phyloP scores from a whole-genome alignment of 352 stramenopile species.

The Thraustochytrium striatum region DNA sequence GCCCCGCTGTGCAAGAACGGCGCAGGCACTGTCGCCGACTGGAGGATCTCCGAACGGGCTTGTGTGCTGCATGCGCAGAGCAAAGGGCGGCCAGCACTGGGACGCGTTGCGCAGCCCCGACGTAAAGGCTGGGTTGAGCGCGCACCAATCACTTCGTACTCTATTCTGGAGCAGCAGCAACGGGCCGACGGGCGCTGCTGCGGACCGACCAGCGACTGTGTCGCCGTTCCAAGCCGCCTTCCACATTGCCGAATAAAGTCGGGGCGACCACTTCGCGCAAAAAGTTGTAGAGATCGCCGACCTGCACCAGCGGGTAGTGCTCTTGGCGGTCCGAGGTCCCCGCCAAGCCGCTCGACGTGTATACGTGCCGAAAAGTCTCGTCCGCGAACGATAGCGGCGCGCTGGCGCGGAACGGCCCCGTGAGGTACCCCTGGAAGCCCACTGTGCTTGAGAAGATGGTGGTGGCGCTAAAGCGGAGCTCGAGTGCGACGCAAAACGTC shows the following conservation, averaged over 20 bases:
- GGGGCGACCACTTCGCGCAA: background rate
- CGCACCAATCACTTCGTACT: background rate
- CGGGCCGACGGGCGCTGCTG: background rate
- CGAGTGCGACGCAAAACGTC: background rate
- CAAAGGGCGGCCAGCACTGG: background rate
- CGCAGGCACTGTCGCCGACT: background rate
- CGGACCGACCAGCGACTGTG: background rate
- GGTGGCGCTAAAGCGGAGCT: background rate
- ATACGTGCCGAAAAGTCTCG: background rate
- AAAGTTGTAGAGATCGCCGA: conserved; percentile 2
- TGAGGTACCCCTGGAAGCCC: background rate
- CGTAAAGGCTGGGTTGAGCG: background rate
- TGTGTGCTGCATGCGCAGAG: background rate
- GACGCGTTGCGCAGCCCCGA: too few species aligned
- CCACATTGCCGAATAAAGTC: background rate
- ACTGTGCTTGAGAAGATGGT: conserved; percentile 6
- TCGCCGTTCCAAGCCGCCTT: background rate
- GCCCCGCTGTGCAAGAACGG: background rate
- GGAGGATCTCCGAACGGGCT: background rate
- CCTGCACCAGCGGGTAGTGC: background rate
- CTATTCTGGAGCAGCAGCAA: background rate
- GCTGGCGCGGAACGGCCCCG: background rate
- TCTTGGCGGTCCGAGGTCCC: background rate
- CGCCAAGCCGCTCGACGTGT: background rate
- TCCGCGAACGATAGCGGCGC: background rate